Percentiles rank a stretch among this genome's conserved stretches.
phyloP scores from a whole-genome alignment of 2,329 filamentous ascomycete species.

The Cladophialophora yegresii region DNA sequence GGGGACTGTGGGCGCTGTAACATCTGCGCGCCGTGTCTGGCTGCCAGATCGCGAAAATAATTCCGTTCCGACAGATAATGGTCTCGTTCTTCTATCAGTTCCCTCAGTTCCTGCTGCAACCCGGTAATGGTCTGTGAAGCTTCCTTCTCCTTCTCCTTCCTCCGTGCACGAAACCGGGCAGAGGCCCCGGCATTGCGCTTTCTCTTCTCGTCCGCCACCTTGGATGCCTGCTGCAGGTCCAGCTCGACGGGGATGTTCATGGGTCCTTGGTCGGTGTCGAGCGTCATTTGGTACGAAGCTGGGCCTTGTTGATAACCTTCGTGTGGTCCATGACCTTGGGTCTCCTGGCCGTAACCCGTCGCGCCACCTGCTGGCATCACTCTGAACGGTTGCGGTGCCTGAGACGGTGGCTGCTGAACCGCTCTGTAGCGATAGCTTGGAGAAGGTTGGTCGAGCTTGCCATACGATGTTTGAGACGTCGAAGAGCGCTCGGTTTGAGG shows the following conservation, averaged over 20 bases:
- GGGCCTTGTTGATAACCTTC: constrained; percentile 33
- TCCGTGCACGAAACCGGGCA: constrained; percentile 74
- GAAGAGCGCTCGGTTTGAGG: constrained; percentile 21
- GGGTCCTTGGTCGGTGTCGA: constrained; percentile 41
- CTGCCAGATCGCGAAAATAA: constrained; percentile 67
- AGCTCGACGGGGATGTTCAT: constrained; percentile 46
- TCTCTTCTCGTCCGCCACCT: constrained; percentile 80
- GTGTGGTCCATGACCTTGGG: constrained; percentile 26
- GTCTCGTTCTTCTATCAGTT: constrained; percentile 69
- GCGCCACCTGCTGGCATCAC: constrained; percentile 18
- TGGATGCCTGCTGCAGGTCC: constrained; percentile 78
- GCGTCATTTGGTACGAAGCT: constrained; percentile 40
- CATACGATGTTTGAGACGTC: constrained; percentile 22
- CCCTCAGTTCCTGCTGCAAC: constrained; percentile 67
- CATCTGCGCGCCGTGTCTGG: constrained; percentile 44
- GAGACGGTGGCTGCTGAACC: constrained; percentile 12
- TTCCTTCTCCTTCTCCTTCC: constrained; percentile 79
- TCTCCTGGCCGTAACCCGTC: constrained; percentile 24
- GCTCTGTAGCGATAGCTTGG: constrained; percentile 27
- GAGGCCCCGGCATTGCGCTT: constrained; percentile 84
- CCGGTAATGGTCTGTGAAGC: constrained; percentile 68
- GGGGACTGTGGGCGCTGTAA: constrained; percentile 36
- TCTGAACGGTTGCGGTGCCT: constrained; percentile 18
- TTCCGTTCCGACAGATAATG: constrained; percentile 74
- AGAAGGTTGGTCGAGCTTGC: constrained; percentile 23